A percentile compares a stretch with the other conserved stretches of the same genome.
phyloP scores from a whole-genome alignment of 1,284 basidiomycete species.

The Stygiomarasmius scandens region DNA sequence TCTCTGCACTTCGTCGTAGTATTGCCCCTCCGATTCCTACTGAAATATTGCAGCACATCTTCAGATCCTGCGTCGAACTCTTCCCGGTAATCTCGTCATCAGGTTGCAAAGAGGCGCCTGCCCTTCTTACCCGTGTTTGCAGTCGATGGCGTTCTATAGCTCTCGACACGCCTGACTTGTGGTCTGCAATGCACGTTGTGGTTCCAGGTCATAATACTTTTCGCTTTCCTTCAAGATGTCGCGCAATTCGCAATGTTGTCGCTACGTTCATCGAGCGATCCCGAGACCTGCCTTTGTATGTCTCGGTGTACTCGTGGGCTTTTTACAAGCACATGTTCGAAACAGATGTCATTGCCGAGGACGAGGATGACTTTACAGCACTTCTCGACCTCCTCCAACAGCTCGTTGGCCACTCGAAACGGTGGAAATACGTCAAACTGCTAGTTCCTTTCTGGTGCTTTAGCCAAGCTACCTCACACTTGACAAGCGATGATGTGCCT shows the following conservation, averaged over 20 bases:
- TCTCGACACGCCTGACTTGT: not conserved
- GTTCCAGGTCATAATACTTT: not conserved
- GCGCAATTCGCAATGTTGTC: not conserved
- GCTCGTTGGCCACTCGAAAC: not conserved
- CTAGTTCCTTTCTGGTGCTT: not conserved
- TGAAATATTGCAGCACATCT: slow-evolving; percentile 7
- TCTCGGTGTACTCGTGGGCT: slow-evolving; percentile 2
- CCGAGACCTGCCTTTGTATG: not conserved
- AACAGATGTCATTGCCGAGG: not conserved
- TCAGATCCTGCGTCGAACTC: not conserved
- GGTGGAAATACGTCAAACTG: slow-evolving; percentile 7
- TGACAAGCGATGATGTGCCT: slow-evolving; percentile 1
- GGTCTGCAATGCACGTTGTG: slow-evolving; percentile 3
- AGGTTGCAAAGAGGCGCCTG: not conserved
- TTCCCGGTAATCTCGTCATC: slow-evolving; percentile 5
- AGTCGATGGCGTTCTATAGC: slow-evolving; percentile 7
- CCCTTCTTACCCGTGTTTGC: slow-evolving; percentile 3
- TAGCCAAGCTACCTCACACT: not conserved
- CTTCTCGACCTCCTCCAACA: not conserved
- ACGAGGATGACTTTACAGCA: not conserved
- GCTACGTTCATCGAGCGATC: not conserved
- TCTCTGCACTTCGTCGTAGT: slow-evolving; percentile 1
- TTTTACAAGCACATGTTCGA: not conserved
- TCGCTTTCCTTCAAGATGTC: not conserved
- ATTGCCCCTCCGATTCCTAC: not conserved